Evolutionary conservation across 768 basidiomycete genomes (phyloP).

Genomic region (Phallus indusiatus): DNA sequence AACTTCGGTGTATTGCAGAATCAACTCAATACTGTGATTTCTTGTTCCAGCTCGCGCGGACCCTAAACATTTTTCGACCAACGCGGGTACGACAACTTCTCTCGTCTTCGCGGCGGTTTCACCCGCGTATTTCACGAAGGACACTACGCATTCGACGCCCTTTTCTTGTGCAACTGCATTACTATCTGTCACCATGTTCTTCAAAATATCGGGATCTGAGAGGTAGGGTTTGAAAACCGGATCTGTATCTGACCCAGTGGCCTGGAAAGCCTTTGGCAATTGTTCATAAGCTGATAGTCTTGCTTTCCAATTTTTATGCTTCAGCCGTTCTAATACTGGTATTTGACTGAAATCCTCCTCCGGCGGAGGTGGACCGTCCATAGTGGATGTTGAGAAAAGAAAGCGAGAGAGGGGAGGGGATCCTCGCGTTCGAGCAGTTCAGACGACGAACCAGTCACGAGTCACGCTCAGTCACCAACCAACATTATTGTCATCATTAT

Average conservation of each 20-base stretch:
- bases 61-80: slow-evolving; percentile 95
- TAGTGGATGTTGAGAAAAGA: slow-evolving; percentile 23
- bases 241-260: slow-evolving; percentile 86
- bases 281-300: slow-evolving; percentile 87
- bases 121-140: slow-evolving; percentile 85
- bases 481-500: neutral
- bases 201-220: slow-evolving; percentile 65
- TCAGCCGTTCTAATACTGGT: slow-evolving; percentile 67
- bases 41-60: slow-evolving; percentile 87
- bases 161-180: slow-evolving; percentile 99
- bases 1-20: slow-evolving; percentile 85
- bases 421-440: neutral
- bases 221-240: slow-evolving; percentile 88
- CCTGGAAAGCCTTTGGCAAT: slow-evolving; percentile 78
- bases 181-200: slow-evolving; percentile 81
- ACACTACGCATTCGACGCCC: slow-evolving; percentile 80
- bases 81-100: slow-evolving; percentile 72
- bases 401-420: neutral
- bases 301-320: slow-evolving; percentile 99
- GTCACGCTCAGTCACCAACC: neutral
- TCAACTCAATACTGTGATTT: slow-evolving; percentile 75
- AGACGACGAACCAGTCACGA: neutral
- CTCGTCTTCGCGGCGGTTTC: slow-evolving; percentile 78
- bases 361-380: slow-evolving; percentile 87
- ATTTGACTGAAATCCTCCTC: slow-evolving; percentile 90